These are phyloP conservation scores for Camellia oleifera DNA, from an alignment of 179 eudicot genomes.

Conservation along the genomic window DNA sequence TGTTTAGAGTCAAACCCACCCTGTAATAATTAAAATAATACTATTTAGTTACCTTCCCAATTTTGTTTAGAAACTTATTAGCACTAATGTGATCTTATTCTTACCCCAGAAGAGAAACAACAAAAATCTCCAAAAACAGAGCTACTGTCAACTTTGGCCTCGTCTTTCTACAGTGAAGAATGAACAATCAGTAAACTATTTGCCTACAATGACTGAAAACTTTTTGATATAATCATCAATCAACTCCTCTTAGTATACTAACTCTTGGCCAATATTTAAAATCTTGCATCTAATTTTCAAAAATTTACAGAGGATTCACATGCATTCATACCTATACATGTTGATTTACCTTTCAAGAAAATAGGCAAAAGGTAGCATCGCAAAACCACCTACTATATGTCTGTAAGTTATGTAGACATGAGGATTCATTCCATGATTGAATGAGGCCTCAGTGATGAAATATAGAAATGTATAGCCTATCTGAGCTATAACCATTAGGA, in stretches of 20 bases:
- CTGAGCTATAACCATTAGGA: slow-evolving; percentile 66
- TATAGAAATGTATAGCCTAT: slow-evolving; percentile 66
- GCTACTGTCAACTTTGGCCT: slow-evolving; percentile 71
- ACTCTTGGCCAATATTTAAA: too few species aligned
- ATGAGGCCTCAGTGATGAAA: slow-evolving; percentile 80
- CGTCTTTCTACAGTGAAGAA: slow-evolving; percentile 46
- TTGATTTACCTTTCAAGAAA: slow-evolving; percentile 64
- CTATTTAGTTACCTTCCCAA: background rate
- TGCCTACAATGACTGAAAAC: background rate
- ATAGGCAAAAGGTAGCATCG: slow-evolving; percentile 70
- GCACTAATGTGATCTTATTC: slow-evolving; percentile 36
- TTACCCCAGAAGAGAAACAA: slow-evolving; percentile 78
- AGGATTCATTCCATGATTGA: slow-evolving; percentile 84
- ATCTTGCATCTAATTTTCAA: background rate
- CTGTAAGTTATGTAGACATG: slow-evolving; percentile 77
- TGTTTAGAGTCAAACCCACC: slow-evolving; percentile 69
- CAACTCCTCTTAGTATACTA: too few species aligned
- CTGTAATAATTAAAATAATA: slow-evolving; percentile 31
- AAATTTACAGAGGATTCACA: background rate
- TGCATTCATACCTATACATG: background rate
- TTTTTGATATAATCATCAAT: background rate
- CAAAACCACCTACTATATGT: slow-evolving; percentile 58
- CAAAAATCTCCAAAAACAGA: slow-evolving; percentile 58
- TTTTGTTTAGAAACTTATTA: background rate
- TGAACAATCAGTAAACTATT: background rate